Percentiles rank a stretch among this genome's conserved stretches.
phyloP scores from a whole-genome alignment of 1,139 yeast species.

The Geotrichum phurueaensis region DNA sequence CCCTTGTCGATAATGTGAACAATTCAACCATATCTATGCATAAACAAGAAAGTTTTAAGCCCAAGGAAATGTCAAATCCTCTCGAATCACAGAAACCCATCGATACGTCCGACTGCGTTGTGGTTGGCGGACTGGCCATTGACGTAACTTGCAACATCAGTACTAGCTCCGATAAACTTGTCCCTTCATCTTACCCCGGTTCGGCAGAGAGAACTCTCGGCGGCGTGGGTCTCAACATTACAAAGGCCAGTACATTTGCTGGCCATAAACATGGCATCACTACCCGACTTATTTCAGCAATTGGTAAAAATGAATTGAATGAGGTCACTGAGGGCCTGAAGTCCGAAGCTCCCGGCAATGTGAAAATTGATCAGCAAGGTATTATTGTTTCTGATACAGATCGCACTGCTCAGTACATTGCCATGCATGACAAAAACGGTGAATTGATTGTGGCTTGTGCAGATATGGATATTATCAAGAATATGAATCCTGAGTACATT shows the following conservation, averaged over 20 bases:
- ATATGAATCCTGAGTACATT: conserved; percentile 43
- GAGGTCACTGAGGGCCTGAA: conserved; percentile 39
- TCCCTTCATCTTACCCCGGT: conserved; percentile 74
- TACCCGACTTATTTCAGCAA: conserved; percentile 50
- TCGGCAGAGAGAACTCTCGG: conserved; percentile 54
- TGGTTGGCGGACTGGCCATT: conserved; percentile 72
- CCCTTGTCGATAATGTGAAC: neutral
- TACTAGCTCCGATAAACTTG: conserved; percentile 26
- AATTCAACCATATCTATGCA: neutral
- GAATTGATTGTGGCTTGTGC: conserved; percentile 72
- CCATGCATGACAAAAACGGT: conserved; percentile 59
- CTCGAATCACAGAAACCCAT: neutral
- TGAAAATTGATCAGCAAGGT: conserved; percentile 41
- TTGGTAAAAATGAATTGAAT: conserved; percentile 57
- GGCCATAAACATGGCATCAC: conserved; percentile 24
- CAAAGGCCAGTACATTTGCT: conserved; percentile 45
- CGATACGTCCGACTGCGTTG: conserved; percentile 31
- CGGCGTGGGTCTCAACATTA: conserved; percentile 79
- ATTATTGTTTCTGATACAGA: conserved; percentile 32
- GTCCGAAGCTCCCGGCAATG: conserved; percentile 26
- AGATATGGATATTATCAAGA: conserved; percentile 69
- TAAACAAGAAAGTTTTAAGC: neutral
- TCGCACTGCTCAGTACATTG: conserved; percentile 64
- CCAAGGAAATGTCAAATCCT: neutral
- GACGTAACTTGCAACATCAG: conserved; percentile 51